phyloP scores from a whole-genome alignment of 2,329 filamentous ascomycete genomes.

The Talaromyces atroroseus region DNA sequence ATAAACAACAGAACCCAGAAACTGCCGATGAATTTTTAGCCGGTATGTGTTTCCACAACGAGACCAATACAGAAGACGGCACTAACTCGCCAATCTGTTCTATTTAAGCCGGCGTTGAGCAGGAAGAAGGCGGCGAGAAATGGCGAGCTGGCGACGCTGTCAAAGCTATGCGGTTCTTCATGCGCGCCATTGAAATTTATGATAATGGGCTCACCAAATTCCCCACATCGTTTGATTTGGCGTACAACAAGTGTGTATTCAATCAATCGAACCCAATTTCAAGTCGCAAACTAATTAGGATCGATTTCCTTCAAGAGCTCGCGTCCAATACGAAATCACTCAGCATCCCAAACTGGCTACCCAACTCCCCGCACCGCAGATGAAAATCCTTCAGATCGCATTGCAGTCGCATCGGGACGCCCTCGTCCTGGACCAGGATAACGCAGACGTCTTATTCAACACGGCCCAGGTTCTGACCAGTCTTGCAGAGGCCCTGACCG shows the following conservation, averaged over 20 bases:
- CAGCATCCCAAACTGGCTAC: slow-evolving; percentile 60
- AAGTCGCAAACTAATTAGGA: background rate
- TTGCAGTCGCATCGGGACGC: slow-evolving; percentile 61
- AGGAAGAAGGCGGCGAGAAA: slow-evolving; percentile 68
- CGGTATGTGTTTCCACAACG: slow-evolving; percentile 31
- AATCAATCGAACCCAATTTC: background rate
- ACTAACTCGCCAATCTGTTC: background rate
- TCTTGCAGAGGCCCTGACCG: slow-evolving; percentile 56
- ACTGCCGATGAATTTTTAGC: slow-evolving; percentile 65
- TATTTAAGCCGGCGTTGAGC: slow-evolving; percentile 55
- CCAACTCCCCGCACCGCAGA: slow-evolving; percentile 50
- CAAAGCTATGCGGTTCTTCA: slow-evolving; percentile 56
- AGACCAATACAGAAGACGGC: background rate
- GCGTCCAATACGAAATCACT: slow-evolving; percentile 64
- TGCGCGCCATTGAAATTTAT: slow-evolving; percentile 62
- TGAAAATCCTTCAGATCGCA: slow-evolving; percentile 55
- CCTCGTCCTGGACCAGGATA: slow-evolving; percentile 54
- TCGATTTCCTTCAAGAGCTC: slow-evolving; percentile 46
- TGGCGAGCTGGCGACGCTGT: slow-evolving; percentile 65
- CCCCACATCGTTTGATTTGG: slow-evolving; percentile 61
- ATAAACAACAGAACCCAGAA: slow-evolving; percentile 44
- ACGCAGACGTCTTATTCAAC: slow-evolving; percentile 66
- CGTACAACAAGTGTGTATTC: slow-evolving; percentile 63
- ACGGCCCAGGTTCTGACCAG: slow-evolving; percentile 64
- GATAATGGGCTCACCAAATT: slow-evolving; percentile 57